A percentile compares a stretch with the other conserved stretches of the same genome.
Conservation (phyloP, 352 stramenopile genomes). For the Globisporangium takayamanum region DNA sequence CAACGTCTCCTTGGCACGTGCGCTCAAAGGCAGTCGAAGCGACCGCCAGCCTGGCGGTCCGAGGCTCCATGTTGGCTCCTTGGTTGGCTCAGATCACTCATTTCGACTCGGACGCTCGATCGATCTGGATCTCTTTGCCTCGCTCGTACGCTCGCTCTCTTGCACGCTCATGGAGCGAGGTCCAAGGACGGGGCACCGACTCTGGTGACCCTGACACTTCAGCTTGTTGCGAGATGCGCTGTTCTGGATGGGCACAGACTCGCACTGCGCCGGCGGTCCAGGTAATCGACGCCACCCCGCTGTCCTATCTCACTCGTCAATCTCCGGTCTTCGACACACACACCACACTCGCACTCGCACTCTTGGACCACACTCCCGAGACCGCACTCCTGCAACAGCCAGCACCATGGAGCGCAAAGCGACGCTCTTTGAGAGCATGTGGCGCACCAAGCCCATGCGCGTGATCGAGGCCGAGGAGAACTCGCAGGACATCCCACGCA, state of each 20-base stretch:
- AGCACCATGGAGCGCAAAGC: conserved; percentile 12
- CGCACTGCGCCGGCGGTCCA: neutral
- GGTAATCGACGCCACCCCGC: neutral
- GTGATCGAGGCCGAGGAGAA: conserved; percentile 56
- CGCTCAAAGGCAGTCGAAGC: neutral
- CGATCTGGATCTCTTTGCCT: neutral
- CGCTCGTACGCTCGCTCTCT: neutral
- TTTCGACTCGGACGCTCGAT: no score
- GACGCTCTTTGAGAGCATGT: conserved; percentile 19
- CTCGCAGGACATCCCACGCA: conserved; percentile 33
- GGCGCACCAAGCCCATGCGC: conserved; percentile 46
- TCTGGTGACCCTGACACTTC: neutral
- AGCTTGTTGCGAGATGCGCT: neutral
- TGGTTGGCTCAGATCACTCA: no score
- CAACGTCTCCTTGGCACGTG: neutral
- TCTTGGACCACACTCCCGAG: neutral
- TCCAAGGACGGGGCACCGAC: neutral
- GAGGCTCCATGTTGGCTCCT: no score
- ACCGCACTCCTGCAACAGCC: neutral
- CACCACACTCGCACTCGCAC: neutral
- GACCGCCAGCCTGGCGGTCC: neutral
- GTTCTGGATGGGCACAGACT: neutral
- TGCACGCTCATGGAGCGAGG: neutral
- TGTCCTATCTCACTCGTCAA: neutral
- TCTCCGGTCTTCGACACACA: neutral